Conservation (phyloP, 768 basidiomycete species). For the Zangia roseola region DNA sequence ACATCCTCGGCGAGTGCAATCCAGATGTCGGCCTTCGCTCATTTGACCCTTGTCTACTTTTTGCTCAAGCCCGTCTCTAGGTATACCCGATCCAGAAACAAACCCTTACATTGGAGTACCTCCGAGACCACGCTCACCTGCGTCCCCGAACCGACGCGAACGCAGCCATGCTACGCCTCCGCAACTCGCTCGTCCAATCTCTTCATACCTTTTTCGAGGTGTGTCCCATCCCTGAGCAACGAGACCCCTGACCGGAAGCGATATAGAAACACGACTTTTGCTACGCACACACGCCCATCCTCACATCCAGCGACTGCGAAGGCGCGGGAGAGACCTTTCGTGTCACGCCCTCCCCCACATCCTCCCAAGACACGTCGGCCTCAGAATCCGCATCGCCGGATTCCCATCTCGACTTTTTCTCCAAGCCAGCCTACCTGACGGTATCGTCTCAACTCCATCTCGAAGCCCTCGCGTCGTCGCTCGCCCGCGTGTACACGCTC, state of each 20-base stretch:
- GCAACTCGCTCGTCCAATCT: constrained; percentile 54
- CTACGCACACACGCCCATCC: constrained; percentile 79
- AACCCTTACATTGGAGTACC: constrained; percentile 69
- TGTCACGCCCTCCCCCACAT: constrained; percentile 42
- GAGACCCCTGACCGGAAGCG: constrained; percentile 14
- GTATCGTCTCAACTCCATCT: constrained; percentile 97
- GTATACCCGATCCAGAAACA: constrained; percentile 93
- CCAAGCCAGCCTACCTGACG: constrained; percentile 76
- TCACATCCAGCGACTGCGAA: constrained; percentile 93
- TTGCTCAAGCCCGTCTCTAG: constrained; percentile 37
- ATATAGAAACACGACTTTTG: constrained; percentile 72
- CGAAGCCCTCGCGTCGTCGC: constrained; percentile 76
- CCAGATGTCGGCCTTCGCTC: constrained; percentile 44
- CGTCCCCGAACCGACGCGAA: constrained; percentile 74
- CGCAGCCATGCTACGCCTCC: constrained; percentile 73
- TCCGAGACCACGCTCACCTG: constrained; percentile 87
- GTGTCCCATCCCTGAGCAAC: constrained; percentile 19
- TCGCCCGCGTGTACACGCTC: constrained; percentile 87
- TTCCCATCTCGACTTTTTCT: constrained; percentile 60
- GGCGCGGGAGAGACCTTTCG: constrained; percentile 93
- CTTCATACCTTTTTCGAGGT: constrained; percentile 76
- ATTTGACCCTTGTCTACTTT: not conserved
- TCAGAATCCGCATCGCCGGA: constrained; percentile 1
- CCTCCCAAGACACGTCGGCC: constrained; percentile 1
- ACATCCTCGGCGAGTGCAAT: constrained; percentile 55